These are phyloP conservation scores for Solanum hybrid DNA, from an alignment of 305 asterid genomes.

Conservation along the genomic window DNA sequence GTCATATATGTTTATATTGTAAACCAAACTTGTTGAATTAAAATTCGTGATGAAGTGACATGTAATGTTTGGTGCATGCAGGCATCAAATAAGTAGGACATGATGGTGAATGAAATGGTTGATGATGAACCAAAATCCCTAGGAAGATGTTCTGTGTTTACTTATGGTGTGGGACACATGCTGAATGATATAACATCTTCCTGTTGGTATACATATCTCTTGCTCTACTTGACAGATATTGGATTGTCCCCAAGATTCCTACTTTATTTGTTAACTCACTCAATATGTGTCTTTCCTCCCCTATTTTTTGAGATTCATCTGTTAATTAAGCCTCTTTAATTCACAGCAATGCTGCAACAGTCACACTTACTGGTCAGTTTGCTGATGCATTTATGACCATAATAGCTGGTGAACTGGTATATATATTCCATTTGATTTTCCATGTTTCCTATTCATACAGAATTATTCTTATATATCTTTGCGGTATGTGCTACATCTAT, in stretches of 20 bases:
- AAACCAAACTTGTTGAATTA: background rate
- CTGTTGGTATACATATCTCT: constrained; percentile 94
- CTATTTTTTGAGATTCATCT: background rate
- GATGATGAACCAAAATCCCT: constrained; percentile 44
- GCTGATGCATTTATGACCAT: constrained; percentile 76
- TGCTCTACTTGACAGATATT: constrained; percentile 73
- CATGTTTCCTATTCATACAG: background rate
- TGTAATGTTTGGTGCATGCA: constrained; percentile 4
- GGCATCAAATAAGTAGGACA: constrained; percentile 6
- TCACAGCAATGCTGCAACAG: constrained; percentile 63
- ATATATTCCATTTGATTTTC: constrained; percentile 11
- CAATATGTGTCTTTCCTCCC: too few species aligned
- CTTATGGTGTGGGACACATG: constrained; percentile 88
- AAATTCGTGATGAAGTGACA: background rate
- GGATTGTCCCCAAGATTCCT: constrained; percentile 73
- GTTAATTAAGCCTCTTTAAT: background rate
- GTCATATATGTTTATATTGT: background rate
- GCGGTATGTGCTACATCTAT: background rate
- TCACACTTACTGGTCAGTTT: constrained; percentile 81
- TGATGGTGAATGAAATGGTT: constrained; percentile 23
- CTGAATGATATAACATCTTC: constrained; percentile 86
- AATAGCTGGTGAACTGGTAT: constrained; percentile 64
- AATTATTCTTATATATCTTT: background rate
- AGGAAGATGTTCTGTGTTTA: constrained; percentile 45
- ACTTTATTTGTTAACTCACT: background rate